Evolutionary conservation across 2,329 filamentous ascomycete species (phyloP).

Genomic region (Colletotrichum cereale): DNA sequence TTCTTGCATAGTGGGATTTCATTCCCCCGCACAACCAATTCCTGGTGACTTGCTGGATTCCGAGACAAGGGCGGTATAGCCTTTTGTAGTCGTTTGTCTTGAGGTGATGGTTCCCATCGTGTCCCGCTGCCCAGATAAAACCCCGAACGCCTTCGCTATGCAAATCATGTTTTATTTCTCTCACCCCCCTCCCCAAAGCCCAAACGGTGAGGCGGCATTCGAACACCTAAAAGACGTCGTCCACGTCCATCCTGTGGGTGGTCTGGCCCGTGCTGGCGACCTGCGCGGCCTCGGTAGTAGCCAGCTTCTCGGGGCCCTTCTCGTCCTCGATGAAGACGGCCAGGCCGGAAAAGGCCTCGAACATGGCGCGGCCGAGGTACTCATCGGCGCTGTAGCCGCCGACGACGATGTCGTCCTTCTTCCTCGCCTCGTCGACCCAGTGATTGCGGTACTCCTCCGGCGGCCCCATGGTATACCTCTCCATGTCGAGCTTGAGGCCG

Average conservation of each 20-base stretch:
- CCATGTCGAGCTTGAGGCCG: constrained; percentile 75
- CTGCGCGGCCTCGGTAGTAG: constrained; percentile 52
- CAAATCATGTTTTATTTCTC: constrained; percentile 14
- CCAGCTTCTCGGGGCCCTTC: constrained; percentile 57
- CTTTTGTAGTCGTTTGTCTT: background rate
- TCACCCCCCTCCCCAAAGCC: background rate
- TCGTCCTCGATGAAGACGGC: constrained; percentile 91
- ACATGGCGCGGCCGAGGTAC: constrained; percentile 84
- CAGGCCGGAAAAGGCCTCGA: constrained; percentile 90
- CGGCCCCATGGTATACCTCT: constrained; percentile 73
- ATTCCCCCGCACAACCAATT: background rate
- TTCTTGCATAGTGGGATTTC: constrained; percentile 26
- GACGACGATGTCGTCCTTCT: constrained; percentile 75
- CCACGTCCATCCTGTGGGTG: constrained; percentile 61
- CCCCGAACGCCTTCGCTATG: constrained; percentile 48
- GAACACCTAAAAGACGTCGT: constrained; percentile 49
- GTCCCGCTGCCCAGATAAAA: background rate
- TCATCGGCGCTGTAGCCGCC: constrained; percentile 88
- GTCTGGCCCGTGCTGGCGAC: constrained; percentile 48
- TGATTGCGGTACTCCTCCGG: constrained; percentile 80
- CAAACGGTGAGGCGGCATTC: constrained; percentile 12
- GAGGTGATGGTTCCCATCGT: background rate
- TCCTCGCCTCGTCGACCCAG: constrained; percentile 76
- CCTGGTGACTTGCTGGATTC: background rate
- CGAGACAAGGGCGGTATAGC: background rate